A percentile compares a stretch with the other conserved stretches of the same genome.
phyloP scores from a whole-genome alignment of 257 asterid genomes.

The Vinca minor region DNA sequence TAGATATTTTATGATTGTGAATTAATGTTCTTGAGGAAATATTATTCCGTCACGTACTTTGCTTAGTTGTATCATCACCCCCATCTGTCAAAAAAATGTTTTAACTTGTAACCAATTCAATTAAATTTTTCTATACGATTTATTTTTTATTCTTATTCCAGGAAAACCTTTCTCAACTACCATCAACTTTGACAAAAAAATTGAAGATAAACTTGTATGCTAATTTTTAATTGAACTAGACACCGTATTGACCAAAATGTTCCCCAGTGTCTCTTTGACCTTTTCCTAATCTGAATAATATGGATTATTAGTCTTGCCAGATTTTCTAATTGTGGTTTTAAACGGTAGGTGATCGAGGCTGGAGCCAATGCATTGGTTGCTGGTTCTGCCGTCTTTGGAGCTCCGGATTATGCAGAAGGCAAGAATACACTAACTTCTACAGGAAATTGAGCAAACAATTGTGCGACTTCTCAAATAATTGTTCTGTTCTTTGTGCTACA shows the following conservation, averaged over 20 bases:
- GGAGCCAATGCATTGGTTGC: conserved; percentile 99
- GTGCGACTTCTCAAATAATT: conserved; percentile 6
- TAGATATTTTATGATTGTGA: not conserved
- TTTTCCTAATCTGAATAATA: not conserved
- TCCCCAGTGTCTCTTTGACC: not conserved
- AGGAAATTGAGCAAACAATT: conserved; percentile 2
- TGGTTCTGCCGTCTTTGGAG: conserved; percentile 98
- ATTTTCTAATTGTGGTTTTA: not conserved
- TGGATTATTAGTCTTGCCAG: not conserved
- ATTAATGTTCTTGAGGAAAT: not conserved
- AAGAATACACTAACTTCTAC: conserved; percentile 20
- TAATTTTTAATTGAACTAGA: not conserved
- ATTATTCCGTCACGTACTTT: not conserved
- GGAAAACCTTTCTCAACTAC: too few relatives aligned
- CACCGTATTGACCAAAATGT: not conserved
- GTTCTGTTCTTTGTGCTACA: conserved; percentile 20
- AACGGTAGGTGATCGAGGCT: conserved; percentile 87
- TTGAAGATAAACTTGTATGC: too few relatives aligned
- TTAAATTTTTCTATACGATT: too few relatives aligned
- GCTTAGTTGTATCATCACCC: not conserved
- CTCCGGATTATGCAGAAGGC: conserved; percentile 99
- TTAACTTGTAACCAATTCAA: too few relatives aligned
- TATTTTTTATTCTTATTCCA: too few relatives aligned
- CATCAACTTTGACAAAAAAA: too few relatives aligned
- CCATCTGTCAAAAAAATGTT: too few relatives aligned